Base-by-base conservation (phyloP, 2,329 filamentous ascomycete species). In the Coniochaeta sp. region DNA sequence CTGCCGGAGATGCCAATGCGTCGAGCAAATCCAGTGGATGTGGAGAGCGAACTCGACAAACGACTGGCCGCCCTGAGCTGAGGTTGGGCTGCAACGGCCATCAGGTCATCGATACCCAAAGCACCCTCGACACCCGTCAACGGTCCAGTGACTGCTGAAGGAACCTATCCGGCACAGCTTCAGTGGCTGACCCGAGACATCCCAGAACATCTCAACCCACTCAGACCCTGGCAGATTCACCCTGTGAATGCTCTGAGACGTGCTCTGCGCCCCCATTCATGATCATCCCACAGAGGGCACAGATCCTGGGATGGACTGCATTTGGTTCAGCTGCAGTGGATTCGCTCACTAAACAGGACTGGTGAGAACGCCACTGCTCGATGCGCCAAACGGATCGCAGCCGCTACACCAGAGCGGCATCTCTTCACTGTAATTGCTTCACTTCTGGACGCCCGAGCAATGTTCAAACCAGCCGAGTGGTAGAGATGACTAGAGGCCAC, bases 11-110 rank as follows among this genome's bases (percentile, higher is more conserved):
- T 16, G 7, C 30, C 28, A 32, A 18, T 61, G 58, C 56, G 51
- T 49, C 57, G 50, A 48, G 31, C 24, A 18, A 27, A 55, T 52
- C 54, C 61, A 65, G 55, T 65, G 63, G 63, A 52, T 55, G 55
- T 58, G 55, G 45, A 30, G 45, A 9, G 26, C 50, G 28, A 47
- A 47, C 24, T n/a, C 50, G 55, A 28, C 26, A 38, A 52, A 32
- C 52, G 40, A 30, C 26, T 54, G 57, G 52, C 59, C 53, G 60
- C 58, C 60, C 56, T 59, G 56, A 22, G 56, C 52, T 50, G 32
- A 61, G 56, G 57, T 61, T 60, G 60, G 60, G 64, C 64, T 66
- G 58, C 60, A 63, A 67, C 57, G 64, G 59, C 58, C 56, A 52
- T 60, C 55, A 55, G 55, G 62, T 53, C 53, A 55, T 64, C 61